A percentile compares a stretch with the other conserved stretches of the same genome.
These are phyloP conservation scores for Rubus idaeus DNA, from an alignment of 306 rosid genomes.

Conservation along the genomic window DNA sequence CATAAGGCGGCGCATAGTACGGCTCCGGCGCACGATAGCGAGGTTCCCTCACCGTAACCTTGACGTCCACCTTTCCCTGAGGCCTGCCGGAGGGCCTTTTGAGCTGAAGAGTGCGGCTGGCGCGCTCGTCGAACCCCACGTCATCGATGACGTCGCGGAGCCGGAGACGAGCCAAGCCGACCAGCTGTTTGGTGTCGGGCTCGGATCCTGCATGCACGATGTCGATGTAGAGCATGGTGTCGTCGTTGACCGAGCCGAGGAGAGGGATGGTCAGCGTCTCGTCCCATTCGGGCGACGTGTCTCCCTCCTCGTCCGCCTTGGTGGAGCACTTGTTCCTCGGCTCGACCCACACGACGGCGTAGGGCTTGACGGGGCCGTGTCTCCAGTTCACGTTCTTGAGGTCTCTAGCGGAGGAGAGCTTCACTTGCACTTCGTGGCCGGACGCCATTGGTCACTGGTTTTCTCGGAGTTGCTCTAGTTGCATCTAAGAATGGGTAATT, in stretches of 20 bases:
- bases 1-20: conserved; percentile 54
- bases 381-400: conserved; percentile 8
- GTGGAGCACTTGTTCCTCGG: neutral
- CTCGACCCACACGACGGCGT: neutral
- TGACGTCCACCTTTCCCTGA: conserved; percentile 66
- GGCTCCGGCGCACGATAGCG: conserved; percentile 44
- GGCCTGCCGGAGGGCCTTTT: conserved; percentile 89
- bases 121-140: conserved; percentile 46
- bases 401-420: conserved; percentile 2
- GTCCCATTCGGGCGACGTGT: conserved; percentile 69
- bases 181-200: conserved; percentile 64
- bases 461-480: neutral
- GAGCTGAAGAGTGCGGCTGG: conserved; percentile 39
- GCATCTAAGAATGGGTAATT: neutral
- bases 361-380: neutral
- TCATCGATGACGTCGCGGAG: conserved; percentile 51
- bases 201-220: conserved; percentile 70
- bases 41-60: conserved; percentile 41
- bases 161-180: conserved; percentile 69
- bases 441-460: neutral
- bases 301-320: conserved; percentile 42
- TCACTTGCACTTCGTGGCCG: conserved; percentile 1
- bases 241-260: conserved; percentile 49
- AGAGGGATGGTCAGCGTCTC: conserved; percentile 54
- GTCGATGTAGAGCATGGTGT: conserved; percentile 52